Percentiles rank a stretch among this genome's conserved stretches.
These are phyloP conservation scores for Phaseolus lunatus DNA, from an alignment of 306 rosid genomes.

Conservation along the genomic window DNA sequence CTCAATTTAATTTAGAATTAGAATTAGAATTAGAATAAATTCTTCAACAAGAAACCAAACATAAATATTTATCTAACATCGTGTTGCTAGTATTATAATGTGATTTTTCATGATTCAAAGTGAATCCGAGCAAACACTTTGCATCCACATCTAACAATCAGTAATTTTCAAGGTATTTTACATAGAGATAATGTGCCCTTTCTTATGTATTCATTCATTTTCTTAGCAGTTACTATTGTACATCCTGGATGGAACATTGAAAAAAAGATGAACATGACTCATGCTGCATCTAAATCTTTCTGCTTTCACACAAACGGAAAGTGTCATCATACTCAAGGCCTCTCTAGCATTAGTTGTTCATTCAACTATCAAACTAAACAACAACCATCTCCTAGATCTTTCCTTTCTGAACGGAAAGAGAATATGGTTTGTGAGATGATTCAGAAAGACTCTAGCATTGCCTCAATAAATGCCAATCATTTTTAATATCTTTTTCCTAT, in stretches of 20 bases:
- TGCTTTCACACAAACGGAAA: constrained; percentile 2
- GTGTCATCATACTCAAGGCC: not conserved
- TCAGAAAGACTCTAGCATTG: not conserved
- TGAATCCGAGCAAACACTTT: not conserved
- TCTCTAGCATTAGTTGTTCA: constrained; percentile 8
- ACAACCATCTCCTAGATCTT: constrained; percentile 5
- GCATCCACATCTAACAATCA: not conserved
- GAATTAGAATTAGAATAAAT: too few relatives aligned
- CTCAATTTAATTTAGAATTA: too few relatives aligned
- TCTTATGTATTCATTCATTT: not conserved
- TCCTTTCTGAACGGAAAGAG: not conserved
- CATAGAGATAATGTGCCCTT: constrained; percentile 12
- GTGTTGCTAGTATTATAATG: too few relatives aligned
- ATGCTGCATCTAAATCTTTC: not conserved
- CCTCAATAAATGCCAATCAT: constrained; percentile 24
- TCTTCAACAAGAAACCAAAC: not conserved
- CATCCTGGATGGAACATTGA: constrained; percentile 5
- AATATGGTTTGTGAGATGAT: not conserved
- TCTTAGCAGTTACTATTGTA: not conserved
- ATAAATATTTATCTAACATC: too few relatives aligned
- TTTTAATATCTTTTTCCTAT: constrained; percentile 1
- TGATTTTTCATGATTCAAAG: not conserved
- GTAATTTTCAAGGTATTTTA: not conserved
- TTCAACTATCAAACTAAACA: constrained; percentile 30
- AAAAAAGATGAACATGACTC: not conserved